Evolutionary conservation across 2,329 filamentous ascomycete genomes (phyloP).

Genomic region (Aspergillus pseudotamarii): DNA sequence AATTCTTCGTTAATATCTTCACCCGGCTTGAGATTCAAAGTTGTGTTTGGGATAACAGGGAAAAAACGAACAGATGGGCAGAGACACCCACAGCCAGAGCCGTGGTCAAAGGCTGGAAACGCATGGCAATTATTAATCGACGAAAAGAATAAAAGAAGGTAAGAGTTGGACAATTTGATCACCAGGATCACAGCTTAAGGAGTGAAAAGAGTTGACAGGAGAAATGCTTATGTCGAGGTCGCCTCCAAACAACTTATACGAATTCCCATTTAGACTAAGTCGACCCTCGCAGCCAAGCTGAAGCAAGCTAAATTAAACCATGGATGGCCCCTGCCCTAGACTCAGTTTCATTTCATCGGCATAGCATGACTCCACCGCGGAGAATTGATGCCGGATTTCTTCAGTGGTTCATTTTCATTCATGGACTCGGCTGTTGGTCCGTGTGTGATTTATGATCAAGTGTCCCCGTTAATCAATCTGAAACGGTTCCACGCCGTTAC

Average conservation of each 20-base stretch:
- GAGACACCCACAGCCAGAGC: constrained; percentile 5
- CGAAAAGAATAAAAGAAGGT: neutral
- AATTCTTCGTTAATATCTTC: neutral
- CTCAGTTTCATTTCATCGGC: neutral
- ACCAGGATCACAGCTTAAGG: neutral
- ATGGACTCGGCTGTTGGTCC: neutral
- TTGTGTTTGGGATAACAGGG: neutral
- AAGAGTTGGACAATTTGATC: neutral
- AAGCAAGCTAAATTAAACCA: neutral
- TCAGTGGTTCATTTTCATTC: neutral
- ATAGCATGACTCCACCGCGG: neutral
- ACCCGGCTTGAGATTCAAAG: neutral
- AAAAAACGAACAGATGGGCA: neutral
- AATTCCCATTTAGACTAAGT: neutral
- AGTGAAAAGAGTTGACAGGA: neutral
- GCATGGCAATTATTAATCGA: neutral
- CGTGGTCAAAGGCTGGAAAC: neutral
- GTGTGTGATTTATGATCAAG: neutral
- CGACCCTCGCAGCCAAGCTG: neutral
- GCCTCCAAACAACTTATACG: neutral
- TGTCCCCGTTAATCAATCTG: neutral
- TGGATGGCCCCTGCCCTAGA: neutral
- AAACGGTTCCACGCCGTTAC: neutral
- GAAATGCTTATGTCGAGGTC: neutral
- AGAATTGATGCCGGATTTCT: neutral